phyloP scores from a whole-genome alignment of 208 protist species.

The Strigomonas oncopelti region DNA sequence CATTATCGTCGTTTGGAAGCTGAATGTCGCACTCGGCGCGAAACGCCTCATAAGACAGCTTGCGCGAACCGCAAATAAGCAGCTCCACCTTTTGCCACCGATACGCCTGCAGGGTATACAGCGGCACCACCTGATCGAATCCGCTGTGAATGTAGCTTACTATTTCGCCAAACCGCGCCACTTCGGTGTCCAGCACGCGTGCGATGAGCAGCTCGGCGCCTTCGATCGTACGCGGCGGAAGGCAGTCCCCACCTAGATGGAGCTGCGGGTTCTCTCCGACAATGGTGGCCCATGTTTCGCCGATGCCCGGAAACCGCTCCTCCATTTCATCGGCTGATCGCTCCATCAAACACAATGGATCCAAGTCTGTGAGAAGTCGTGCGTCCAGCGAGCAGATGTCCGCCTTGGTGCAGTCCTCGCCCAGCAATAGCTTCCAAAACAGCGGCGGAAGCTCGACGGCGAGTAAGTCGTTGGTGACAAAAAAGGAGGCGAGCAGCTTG shows the following conservation, averaged over 20 bases:
- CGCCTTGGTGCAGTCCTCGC: constrained; percentile 44
- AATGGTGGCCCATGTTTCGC: constrained; percentile 38
- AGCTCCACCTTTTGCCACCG: constrained; percentile 83
- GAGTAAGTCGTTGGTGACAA: constrained; percentile 86
- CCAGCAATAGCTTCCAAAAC: constrained; percentile 91
- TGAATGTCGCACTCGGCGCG: constrained; percentile 68
- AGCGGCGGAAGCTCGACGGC: constrained; percentile 89
- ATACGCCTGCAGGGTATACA: constrained; percentile 82
- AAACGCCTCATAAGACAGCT: constrained; percentile 78
- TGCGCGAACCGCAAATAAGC: constrained; percentile 72
- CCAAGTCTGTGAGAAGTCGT: constrained; percentile 49
- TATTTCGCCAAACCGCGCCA: constrained; percentile 59
- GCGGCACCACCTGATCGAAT: constrained; percentile 75
- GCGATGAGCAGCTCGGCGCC: constrained; percentile 53
- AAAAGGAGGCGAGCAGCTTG: constrained; percentile 90
- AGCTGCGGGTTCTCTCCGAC: constrained; percentile 43
- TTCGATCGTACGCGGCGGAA: constrained; percentile 49
- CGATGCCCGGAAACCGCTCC: constrained; percentile 76
- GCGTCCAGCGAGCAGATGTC: constrained; percentile 67
- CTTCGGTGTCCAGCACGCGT: constrained; percentile 56
- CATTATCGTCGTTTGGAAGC: constrained; percentile 40
- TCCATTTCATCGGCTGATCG: constrained; percentile 73
- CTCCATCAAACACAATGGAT: constrained; percentile 61
- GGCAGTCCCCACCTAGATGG: constrained; percentile 18
- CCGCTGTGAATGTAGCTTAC: constrained; percentile 76